A percentile compares a stretch with the other conserved stretches of the same genome.
Conservation (phyloP, 2,329 filamentous ascomycete species). For the Ciborinia camelliae region DNA sequence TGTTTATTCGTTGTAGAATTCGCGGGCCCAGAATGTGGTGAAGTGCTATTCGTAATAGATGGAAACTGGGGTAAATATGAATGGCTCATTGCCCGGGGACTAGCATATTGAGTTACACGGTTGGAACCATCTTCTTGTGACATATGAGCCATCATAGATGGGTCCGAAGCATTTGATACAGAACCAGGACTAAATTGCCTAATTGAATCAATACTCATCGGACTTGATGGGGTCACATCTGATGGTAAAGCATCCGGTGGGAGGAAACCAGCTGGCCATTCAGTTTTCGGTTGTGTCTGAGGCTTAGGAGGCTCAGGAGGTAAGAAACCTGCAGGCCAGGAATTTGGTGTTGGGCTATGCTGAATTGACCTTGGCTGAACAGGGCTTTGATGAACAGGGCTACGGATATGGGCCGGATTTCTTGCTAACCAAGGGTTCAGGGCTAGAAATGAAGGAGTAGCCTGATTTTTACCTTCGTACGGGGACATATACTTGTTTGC, state of each 20-base stretch:
- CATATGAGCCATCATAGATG: background rate
- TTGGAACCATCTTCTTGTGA: background rate
- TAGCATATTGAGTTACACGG: background rate
- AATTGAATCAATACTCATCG: background rate
- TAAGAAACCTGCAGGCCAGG: conserved; percentile 17
- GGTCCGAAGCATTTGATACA: background rate
- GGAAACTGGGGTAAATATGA: background rate
- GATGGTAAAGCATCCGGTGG: background rate
- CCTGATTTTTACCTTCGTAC: background rate
- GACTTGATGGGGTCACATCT: background rate
- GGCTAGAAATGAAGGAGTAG: background rate
- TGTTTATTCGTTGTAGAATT: background rate
- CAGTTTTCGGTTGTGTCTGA: background rate
- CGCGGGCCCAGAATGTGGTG: background rate
- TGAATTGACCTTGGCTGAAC: background rate
- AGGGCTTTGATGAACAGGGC: background rate
- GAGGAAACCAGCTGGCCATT: conserved; percentile 10
- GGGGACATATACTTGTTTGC: background rate
- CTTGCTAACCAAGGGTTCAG: background rate
- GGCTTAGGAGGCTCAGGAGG: background rate
- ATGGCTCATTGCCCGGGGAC: background rate
- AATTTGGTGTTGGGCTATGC: background rate
- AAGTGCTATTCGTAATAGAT: background rate
- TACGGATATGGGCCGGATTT: background rate
- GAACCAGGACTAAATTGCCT: background rate